Evolutionary conservation across 176 grass and related monocot species (phyloP).

Genomic region (Raddia distichophylla): DNA sequence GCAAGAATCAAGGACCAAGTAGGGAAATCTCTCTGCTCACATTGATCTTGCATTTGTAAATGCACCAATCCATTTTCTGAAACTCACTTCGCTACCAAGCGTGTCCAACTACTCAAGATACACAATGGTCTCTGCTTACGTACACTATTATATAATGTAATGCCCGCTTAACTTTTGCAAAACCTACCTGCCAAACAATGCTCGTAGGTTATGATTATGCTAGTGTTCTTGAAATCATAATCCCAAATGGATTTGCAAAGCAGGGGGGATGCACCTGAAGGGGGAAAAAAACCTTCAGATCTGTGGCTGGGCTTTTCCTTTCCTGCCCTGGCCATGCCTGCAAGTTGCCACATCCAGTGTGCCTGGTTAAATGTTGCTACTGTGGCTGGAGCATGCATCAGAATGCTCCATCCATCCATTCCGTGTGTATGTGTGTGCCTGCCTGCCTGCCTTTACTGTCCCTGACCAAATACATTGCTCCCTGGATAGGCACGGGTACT

Average conservation of each 20-base stretch:
- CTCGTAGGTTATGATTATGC: not conserved
- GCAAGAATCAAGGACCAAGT: constrained; percentile 11
- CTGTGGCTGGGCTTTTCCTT: constrained; percentile 19
- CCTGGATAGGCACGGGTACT: not conserved
- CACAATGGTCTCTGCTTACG: not conserved
- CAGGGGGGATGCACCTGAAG: constrained; percentile 39
- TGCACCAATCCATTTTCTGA: not conserved
- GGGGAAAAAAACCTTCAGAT: constrained; percentile 16
- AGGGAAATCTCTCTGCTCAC: not conserved
- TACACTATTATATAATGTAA: constrained; percentile 11
- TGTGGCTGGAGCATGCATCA: not conserved
- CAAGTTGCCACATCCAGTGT: constrained; percentile 27
- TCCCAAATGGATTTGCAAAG: constrained; percentile 12
- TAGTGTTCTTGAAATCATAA: not conserved
- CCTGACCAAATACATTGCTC: constrained; percentile 20
- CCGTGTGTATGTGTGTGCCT: not conserved
- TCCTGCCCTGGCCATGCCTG: constrained; percentile 28
- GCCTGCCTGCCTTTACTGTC: not conserved
- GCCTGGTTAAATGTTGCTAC: constrained; percentile 3
- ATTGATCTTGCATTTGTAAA: not conserved
- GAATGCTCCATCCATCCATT: not conserved
- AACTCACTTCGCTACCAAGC: not conserved
- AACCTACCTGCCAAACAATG: constrained; percentile 9
- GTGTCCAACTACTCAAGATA: not conserved
- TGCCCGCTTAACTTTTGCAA: constrained; percentile 1